Conservation (phyloP, 345 rosid genomes). For the Gossypium herbaceum region DNA sequence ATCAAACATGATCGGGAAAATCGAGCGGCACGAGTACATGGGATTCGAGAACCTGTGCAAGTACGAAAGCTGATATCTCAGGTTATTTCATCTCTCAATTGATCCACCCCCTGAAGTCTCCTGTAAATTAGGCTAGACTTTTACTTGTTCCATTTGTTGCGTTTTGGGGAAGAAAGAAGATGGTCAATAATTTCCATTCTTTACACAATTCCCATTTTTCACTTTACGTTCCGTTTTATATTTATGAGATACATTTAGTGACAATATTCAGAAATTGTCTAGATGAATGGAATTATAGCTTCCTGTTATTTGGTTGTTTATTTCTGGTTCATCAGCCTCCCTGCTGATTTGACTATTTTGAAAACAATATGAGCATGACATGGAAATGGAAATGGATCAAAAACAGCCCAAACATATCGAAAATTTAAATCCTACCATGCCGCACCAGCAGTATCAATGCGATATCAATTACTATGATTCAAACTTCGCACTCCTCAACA, state of each 20-base stretch:
- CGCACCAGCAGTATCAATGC: too few species aligned
- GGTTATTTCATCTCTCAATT: background rate
- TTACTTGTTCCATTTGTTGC: background rate
- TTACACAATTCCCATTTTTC: background rate
- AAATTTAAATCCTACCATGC: too few species aligned
- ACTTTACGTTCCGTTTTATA: background rate
- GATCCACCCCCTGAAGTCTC: background rate
- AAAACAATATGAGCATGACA: background rate
- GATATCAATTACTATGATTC: too few species aligned
- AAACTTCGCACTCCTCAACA: too few species aligned
- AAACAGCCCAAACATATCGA: too few species aligned
- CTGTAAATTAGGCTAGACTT: background rate
- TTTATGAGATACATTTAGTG: background rate
- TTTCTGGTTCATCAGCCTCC: background rate
- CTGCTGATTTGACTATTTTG: background rate
- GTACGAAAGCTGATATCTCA: constrained; percentile 28
- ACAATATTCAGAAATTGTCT: background rate
- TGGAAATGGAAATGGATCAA: too few species aligned
- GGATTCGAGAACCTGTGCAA: constrained; percentile 62
- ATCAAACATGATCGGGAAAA: constrained; percentile 44
- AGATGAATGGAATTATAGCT: background rate
- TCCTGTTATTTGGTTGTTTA: background rate
- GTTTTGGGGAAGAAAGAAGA: constrained; percentile 9
- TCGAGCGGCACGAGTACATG: constrained; percentile 52
- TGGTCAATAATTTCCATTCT: background rate